phyloP scores from a whole-genome alignment of 495 filamentous ascomycete genomes.

The Hyaloscypha bicolor region DNA sequence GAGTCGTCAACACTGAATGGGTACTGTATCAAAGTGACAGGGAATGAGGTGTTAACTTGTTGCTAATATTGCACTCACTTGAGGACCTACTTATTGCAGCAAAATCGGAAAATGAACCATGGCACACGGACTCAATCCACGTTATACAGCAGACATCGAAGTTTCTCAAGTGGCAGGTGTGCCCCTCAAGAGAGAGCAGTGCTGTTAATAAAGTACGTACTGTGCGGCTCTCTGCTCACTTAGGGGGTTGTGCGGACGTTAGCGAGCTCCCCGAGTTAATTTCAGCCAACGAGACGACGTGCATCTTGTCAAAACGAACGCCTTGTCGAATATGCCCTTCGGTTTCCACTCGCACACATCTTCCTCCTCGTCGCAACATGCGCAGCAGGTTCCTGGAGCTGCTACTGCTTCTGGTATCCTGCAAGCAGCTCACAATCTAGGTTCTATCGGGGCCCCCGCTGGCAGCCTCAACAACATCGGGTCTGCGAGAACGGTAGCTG shows the following conservation, averaged over 20 bases:
- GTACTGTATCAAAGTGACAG: no score
- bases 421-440: slow-evolving; percentile 48
- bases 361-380: slow-evolving; percentile 22
- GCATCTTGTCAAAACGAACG: background rate
- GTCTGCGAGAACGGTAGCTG: slow-evolving; percentile 38
- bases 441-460: slow-evolving; percentile 50
- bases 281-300: background rate
- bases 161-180: no score
- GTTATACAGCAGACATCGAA: no score
- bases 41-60: no score
- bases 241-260: background rate
- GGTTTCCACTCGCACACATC: slow-evolving; percentile 25
- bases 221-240: no score
- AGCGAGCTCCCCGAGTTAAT: background rate
- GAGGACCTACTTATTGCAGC: no score
- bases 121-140: no score
- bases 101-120: no score
- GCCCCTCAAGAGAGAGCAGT: no score
- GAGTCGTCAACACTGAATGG: no score
- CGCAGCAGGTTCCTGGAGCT: slow-evolving; percentile 27
- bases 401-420: slow-evolving; percentile 34
- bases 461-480: slow-evolving; percentile 41
- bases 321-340: slow-evolving; percentile 14
- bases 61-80: no score
- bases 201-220: no score